Conservation (phyloP, 352 stramenopile species). For the Phytophthora colocasiae region DNA sequence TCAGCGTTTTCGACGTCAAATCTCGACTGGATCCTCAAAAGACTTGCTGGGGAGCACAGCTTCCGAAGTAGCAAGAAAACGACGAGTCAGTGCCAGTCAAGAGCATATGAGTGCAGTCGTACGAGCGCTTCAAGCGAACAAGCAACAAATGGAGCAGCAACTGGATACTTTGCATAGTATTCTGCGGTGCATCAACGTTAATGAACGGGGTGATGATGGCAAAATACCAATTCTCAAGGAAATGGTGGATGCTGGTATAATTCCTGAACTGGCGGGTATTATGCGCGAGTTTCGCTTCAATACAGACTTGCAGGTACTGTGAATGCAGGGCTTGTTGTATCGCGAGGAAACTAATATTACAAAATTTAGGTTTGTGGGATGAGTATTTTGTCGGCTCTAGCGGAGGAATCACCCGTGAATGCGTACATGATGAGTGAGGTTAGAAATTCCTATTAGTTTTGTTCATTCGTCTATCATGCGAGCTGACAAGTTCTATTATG, state of each 20-base stretch:
- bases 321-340: background rate
- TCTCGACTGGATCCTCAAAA: constrained; percentile 2
- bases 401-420: constrained; percentile 54
- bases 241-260: constrained; percentile 52
- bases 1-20: constrained; percentile 21
- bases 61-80: constrained; percentile 5
- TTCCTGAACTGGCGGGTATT: constrained; percentile 43
- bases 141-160: constrained; percentile 49
- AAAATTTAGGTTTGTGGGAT: constrained; percentile 18
- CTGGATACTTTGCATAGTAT: constrained; percentile 51
- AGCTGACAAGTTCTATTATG: background rate
- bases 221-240: constrained; percentile 43
- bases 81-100: constrained; percentile 23
- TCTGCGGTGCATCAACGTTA: constrained; percentile 39
- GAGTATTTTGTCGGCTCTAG: constrained; percentile 53
- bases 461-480: background rate
- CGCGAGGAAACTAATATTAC: background rate
- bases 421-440: constrained; percentile 73
- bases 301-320: constrained; percentile 49
- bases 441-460: background rate
- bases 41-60: constrained; percentile 2
- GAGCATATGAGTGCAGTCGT: constrained; percentile 36
- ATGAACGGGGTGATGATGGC: constrained; percentile 25
- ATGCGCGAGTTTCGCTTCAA: constrained; percentile 81
- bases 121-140: constrained; percentile 39